A percentile compares a stretch with the other conserved stretches of the same genome.
Evolutionary conservation across 371 early-diverging fungal genomes (phyloP).

Genomic region (Lichtheimia hyalospora): DNA sequence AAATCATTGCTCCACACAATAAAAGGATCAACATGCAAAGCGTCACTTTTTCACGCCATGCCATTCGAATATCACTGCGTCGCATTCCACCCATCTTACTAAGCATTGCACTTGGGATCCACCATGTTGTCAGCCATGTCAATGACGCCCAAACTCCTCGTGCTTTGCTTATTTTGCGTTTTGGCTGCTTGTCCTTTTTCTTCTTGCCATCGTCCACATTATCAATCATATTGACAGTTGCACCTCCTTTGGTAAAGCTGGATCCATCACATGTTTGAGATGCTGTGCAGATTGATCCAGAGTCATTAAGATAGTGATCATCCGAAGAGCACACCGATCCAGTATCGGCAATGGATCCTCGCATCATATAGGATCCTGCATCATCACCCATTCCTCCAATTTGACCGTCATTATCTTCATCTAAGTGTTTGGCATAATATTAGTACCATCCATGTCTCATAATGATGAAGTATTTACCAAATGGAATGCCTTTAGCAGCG

Average conservation of each 20-base stretch:
- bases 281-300: slow-evolving; percentile 21
- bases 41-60: slow-evolving; percentile 93
- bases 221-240: not conserved
- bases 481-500: slow-evolving; percentile 18
- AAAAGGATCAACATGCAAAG: slow-evolving; percentile 80
- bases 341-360: slow-evolving; percentile 1
- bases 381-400: slow-evolving; percentile 1
- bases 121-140: slow-evolving; percentile 83
- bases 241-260: not conserved
- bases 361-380: not conserved
- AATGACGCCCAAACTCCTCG: slow-evolving; percentile 72
- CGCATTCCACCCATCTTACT: slow-evolving; percentile 59
- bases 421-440: not conserved
- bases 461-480: slow-evolving; percentile 13
- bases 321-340: slow-evolving; percentile 46
- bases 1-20: slow-evolving; percentile 72
- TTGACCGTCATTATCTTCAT: slow-evolving; percentile 18
- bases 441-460: not conserved
- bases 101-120: slow-evolving; percentile 68
- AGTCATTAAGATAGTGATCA: slow-evolving; percentile 23
- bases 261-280: slow-evolving; percentile 27
- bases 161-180: slow-evolving; percentile 34
- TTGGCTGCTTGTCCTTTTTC: slow-evolving; percentile 17
- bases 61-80: slow-evolving; percentile 76
- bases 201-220: slow-evolving; percentile 21